These are phyloP conservation scores for Kodamaea ohmeri DNA, from an alignment of 1,139 yeast species.

Conservation along the genomic window DNA sequence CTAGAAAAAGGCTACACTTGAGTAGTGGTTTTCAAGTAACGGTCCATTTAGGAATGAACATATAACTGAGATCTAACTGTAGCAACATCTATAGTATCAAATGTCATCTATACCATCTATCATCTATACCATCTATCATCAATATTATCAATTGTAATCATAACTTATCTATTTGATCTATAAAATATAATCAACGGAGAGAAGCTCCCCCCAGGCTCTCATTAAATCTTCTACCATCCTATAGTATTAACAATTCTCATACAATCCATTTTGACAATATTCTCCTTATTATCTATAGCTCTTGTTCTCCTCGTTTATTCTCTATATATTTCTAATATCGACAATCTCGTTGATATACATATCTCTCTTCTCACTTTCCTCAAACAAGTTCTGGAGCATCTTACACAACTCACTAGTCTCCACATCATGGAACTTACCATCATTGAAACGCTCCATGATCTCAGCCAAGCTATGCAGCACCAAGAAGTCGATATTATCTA, in stretches of 20 bases:
- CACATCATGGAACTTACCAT: conserved; percentile 72
- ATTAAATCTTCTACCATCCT: too few species aligned
- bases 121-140: neutral
- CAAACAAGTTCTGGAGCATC: conserved; percentile 59
- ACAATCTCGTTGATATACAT: conserved; percentile 60
- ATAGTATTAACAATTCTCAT: too few species aligned
- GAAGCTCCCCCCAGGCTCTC: too few species aligned
- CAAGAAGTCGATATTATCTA: conserved; percentile 44
- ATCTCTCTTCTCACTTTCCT: conserved; percentile 66
- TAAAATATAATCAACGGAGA: too few species aligned
- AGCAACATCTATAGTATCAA: neutral
- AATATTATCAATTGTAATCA: too few species aligned
- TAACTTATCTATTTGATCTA: too few species aligned
- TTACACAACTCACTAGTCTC: conserved; percentile 62
- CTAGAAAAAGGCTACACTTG: too few species aligned
- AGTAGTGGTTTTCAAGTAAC: too few species aligned
- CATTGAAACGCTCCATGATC: conserved; percentile 67
- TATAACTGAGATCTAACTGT: too few species aligned
- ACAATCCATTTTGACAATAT: too few species aligned
- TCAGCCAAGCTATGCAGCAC: conserved; percentile 59
- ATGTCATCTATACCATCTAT: neutral
- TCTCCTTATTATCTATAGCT: too few species aligned
- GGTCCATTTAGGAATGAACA: too few species aligned
- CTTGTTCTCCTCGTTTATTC: neutral
- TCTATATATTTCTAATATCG: conserved; percentile 26